Conservation (phyloP, 2,329 filamentous ascomycete genomes). For the Leptographium radiaticola region DNA sequence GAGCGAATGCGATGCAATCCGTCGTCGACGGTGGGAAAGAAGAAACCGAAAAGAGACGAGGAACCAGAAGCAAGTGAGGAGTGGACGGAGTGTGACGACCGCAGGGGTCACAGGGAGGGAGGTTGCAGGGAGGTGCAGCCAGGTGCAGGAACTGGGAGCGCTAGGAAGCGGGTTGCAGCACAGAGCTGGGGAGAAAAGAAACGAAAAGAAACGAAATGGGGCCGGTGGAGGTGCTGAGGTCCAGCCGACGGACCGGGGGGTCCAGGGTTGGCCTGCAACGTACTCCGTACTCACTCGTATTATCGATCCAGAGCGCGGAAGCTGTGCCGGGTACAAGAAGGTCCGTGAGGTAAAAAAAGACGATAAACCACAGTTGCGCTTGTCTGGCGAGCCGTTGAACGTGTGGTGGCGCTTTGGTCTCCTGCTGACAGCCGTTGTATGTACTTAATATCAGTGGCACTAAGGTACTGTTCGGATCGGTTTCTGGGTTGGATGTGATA, state of each 20-base stretch:
- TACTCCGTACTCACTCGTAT: background rate
- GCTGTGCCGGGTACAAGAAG: too few relatives aligned
- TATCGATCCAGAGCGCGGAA: too few relatives aligned
- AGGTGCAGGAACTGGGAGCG: background rate
- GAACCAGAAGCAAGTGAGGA: background rate
- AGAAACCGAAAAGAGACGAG: background rate
- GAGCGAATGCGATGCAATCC: background rate
- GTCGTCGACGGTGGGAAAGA: background rate
- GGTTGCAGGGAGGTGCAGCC: background rate
- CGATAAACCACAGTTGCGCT: too few relatives aligned
- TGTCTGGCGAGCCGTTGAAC: too few relatives aligned
- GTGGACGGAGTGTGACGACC: background rate
- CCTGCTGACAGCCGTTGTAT: background rate
- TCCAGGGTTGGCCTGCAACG: background rate
- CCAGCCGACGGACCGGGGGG: background rate
- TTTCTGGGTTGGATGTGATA: too few relatives aligned
- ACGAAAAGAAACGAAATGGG: background rate
- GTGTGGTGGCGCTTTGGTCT: too few relatives aligned
- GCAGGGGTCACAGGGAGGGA: background rate
- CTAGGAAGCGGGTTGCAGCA: background rate
- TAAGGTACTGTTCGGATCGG: too few relatives aligned
- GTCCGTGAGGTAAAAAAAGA: too few relatives aligned
- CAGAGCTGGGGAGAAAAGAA: background rate
- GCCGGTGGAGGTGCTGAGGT: background rate
- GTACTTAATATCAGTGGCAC: too few relatives aligned